Evolutionary conservation across 768 basidiomycete species (phyloP).

Genomic region (Rhizopogon rudus): DNA sequence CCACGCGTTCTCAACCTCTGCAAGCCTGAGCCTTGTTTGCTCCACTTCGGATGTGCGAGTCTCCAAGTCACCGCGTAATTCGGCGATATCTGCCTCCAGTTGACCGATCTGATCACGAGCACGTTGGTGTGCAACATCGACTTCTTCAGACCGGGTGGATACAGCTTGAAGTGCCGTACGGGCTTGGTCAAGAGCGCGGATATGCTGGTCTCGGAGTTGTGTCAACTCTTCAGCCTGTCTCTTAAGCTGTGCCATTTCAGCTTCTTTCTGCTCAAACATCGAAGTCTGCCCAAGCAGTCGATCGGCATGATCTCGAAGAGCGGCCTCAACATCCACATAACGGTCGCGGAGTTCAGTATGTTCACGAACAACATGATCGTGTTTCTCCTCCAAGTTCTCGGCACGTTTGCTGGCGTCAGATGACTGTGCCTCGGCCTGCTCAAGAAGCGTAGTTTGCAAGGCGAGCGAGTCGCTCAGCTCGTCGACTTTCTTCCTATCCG

Average conservation of each 20-base stretch:
- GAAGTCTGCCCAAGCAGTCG: constrained; percentile 71
- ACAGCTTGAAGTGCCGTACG: constrained; percentile 72
- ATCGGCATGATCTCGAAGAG: constrained; percentile 73
- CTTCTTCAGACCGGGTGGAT: constrained; percentile 71
- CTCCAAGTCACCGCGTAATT: constrained; percentile 80
- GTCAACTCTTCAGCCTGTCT: constrained; percentile 69
- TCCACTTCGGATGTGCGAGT: constrained; percentile 70
- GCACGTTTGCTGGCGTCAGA: constrained; percentile 72
- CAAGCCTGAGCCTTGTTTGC: constrained; percentile 53
- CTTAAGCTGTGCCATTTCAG: constrained; percentile 62
- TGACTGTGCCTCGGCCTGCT: constrained; percentile 77
- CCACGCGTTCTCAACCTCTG: constrained; percentile 88
- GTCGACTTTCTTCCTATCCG: constrained; percentile 63
- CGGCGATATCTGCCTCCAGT: constrained; percentile 73
- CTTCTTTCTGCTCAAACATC: constrained; percentile 69
- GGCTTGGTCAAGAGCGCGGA: constrained; percentile 84
- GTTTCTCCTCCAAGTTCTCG: constrained; percentile 64
- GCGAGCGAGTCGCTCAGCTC: constrained; percentile 73
- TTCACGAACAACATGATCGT: constrained; percentile 57
- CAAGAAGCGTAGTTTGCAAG: constrained; percentile 69
- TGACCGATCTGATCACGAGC: constrained; percentile 63
- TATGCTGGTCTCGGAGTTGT: constrained; percentile 73
- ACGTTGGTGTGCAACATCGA: constrained; percentile 68
- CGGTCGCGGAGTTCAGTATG: constrained; percentile 68
- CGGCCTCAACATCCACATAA: constrained; percentile 52